These are phyloP conservation scores for Fusarium solani-melongenae DNA, from an alignment of 2,329 filamentous ascomycete genomes.

Conservation along the genomic window DNA sequence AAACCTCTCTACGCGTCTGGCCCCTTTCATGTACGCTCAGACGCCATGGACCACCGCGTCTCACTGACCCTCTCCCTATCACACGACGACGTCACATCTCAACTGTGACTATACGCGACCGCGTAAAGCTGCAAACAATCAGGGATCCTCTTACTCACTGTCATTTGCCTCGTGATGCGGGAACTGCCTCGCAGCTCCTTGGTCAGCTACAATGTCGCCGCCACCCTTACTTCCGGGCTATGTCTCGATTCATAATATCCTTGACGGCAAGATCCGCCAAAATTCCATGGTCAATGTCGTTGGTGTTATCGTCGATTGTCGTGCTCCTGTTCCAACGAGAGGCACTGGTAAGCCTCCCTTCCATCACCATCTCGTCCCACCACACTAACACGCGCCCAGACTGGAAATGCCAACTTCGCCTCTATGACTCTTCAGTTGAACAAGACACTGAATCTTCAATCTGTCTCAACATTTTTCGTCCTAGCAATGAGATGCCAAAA, in stretches of 20 bases:
- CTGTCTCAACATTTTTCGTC: slow-evolving; percentile 70
- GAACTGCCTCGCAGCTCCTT: slow-evolving; percentile 7
- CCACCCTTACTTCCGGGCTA: slow-evolving; percentile 38
- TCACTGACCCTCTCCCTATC: background rate
- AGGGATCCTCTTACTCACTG: background rate
- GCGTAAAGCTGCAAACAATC: slow-evolving; percentile 1
- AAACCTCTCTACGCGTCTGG: slow-evolving; percentile 24
- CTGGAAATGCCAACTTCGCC: slow-evolving; percentile 68
- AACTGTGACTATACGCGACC: slow-evolving; percentile 7
- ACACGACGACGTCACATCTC: slow-evolving; percentile 1
- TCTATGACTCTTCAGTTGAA: slow-evolving; percentile 69
- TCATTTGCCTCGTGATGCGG: background rate
- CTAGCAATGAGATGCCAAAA: slow-evolving; percentile 59
- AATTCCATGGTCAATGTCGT: slow-evolving; percentile 66
- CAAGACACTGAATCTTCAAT: slow-evolving; percentile 52
- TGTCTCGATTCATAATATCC: slow-evolving; percentile 52
- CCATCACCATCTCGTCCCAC: background rate
- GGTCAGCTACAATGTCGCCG: slow-evolving; percentile 12
- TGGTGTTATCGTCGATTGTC: slow-evolving; percentile 76
- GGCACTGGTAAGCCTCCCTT: slow-evolving; percentile 58
- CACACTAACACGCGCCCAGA: slow-evolving; percentile 53
- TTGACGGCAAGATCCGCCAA: slow-evolving; percentile 51
- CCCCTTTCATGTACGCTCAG: background rate
- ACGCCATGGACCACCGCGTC: slow-evolving; percentile 29
- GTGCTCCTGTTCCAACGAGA: slow-evolving; percentile 61